Evolutionary conservation across 306 rosid species (phyloP), one percentile per base, ranked within the genome.

Genomic region (Quercus engelmannii): DNA sequence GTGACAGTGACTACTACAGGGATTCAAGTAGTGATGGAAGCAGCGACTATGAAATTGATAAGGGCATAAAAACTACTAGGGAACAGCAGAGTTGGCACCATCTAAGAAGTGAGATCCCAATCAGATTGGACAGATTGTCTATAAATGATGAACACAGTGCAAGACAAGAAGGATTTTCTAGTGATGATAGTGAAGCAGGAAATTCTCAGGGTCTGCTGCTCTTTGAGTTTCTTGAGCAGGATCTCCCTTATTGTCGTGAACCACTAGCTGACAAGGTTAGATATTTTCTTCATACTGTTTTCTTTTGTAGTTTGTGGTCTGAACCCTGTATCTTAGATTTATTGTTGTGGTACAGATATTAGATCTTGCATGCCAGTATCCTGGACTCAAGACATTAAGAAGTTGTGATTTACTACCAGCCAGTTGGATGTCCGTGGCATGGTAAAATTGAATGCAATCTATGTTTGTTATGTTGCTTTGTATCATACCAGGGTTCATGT

Each of bases 341-440:
- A 17, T 55, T 76, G 51, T 79, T 80, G 78, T 75, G 72, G 77
- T 41, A 41, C 94, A 92, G 98, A 90, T 94, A 86, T 73, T 79
- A 70, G 94, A 91, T 86, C 94, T 94, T 81, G 93, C 97, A 31
- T 21, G 51, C 73, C 86, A 26, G 75, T 90, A 83, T 82, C 90
- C 97, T 55, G 83, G 87, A 72, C 80, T 94, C 83, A 92, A 85
- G 86, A 86, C 97, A 1, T 61, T 92, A 72, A 85, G 93, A 90
- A 94, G 98, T 83, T 92, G 97, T 83, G 98, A 94, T 82, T 80
- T 94, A 80, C 82, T 86, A 85, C 84, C 92, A 49, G 54, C 89
- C 23, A 94, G 98, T 87, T 94, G 98, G 98, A 83, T 94, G 80
- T 91, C 95, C 70, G 97, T 92, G 61, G 98, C 97, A 51, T 94